Evolutionary conservation across 2,329 filamentous ascomycete genomes (phyloP).

Genomic region (Pezizomycotina sp.): DNA sequence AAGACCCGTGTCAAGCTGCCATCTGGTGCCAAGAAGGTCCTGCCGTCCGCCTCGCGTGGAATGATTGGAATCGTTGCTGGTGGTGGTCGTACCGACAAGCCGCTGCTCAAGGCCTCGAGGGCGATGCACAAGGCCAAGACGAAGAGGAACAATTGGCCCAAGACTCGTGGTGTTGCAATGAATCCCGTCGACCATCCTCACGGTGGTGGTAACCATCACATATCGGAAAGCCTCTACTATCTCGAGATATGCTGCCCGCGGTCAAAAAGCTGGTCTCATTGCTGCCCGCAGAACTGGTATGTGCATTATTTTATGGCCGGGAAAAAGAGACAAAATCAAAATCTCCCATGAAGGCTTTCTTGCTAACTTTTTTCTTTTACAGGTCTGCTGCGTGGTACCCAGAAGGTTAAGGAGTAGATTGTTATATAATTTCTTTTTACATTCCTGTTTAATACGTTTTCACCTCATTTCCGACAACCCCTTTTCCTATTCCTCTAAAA

Average conservation of each 20-base stretch:
- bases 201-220: slow-evolving; percentile 99
- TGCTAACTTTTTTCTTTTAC: slow-evolving; percentile 1
- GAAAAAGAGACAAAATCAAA: too few relatives aligned
- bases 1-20: slow-evolving; percentile 97
- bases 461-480: slow-evolving; percentile 7
- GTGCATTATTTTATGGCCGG: not conserved
- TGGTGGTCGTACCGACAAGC: slow-evolving; percentile 99
- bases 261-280: slow-evolving; percentile 98
- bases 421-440: slow-evolving; percentile 5
- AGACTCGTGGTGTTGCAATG: slow-evolving; percentile 99
- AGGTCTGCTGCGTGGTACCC: slow-evolving; percentile 93
- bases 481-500: slow-evolving; percentile 2
- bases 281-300: slow-evolving; percentile 88
- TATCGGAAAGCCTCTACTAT: slow-evolving; percentile 99
- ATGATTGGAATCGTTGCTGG: slow-evolving; percentile 99
- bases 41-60: slow-evolving; percentile 78
- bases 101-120: slow-evolving; percentile 95
- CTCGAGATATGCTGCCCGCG: slow-evolving; percentile 88
- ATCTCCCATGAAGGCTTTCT: too few relatives aligned
- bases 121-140: slow-evolving; percentile 99
- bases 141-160: slow-evolving; percentile 99
- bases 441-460: slow-evolving; percentile 10
- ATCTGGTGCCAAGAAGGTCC: slow-evolving; percentile 96
- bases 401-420: slow-evolving; percentile 92
- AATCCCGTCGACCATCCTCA: slow-evolving; percentile 99